Evolutionary conservation across 2,329 filamentous ascomycete genomes (phyloP).

Genomic region (Trichoderma sp.): DNA sequence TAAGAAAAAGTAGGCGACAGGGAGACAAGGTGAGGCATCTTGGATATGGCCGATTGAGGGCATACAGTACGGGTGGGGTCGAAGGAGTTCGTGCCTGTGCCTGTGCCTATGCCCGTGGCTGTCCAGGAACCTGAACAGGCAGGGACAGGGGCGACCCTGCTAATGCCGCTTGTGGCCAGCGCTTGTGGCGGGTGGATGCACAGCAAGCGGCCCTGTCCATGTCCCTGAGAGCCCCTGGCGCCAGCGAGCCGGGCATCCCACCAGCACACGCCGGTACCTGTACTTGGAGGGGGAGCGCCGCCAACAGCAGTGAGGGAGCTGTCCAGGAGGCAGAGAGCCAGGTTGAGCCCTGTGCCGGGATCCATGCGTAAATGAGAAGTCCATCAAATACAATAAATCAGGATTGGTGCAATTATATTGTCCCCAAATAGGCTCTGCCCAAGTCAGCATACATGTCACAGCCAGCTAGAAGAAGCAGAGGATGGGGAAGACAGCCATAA

Average conservation of each 20-base stretch:
- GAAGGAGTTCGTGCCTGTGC: conserved; percentile 13
- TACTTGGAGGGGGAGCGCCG: background rate
- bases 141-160: background rate
- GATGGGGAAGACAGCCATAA: too few relatives aligned
- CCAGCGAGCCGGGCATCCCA: conserved; percentile 18
- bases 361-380: conserved; percentile 16
- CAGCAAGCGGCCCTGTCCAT: background rate
- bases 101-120: background rate
- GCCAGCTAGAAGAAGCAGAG: too few relatives aligned
- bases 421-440: background rate
- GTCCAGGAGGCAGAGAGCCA: background rate
- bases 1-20: conserved; percentile 5
- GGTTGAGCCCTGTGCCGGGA: background rate
- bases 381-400: background rate
- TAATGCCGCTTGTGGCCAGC: background rate
- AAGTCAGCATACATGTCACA: background rate
- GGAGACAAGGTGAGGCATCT: conserved; percentile 13
- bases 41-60: background rate
- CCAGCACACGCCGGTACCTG: background rate
- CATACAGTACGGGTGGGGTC: conserved; percentile 16
- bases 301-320: background rate
- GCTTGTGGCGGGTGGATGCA: conserved; percentile 4
- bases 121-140: background rate
- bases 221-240: conserved; percentile 16
- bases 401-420: background rate